Conservation (phyloP, 495 filamentous ascomycete species). For the Xylaria curta region DNA sequence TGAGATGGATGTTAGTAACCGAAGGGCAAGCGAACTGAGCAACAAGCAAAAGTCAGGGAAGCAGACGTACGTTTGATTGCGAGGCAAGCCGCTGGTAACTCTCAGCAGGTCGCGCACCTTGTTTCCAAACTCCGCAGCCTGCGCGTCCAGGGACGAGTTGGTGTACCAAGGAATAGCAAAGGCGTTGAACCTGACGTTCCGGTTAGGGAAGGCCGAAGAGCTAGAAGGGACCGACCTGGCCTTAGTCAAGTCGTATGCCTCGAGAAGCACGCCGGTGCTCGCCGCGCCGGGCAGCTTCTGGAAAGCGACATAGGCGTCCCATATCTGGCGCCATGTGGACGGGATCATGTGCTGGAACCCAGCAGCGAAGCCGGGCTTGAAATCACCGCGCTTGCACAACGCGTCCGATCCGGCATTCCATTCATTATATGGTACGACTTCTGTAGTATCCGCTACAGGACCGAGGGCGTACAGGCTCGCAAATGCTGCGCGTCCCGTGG, state of each 20-base stretch:
- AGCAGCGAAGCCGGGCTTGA: slow-evolving; percentile 42
- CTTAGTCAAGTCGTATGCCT: slow-evolving; percentile 47
- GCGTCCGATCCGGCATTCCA: slow-evolving; percentile 38
- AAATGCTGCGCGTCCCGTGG: slow-evolving; percentile 32
- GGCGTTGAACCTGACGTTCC: slow-evolving; percentile 38
- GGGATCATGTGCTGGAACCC: slow-evolving; percentile 35
- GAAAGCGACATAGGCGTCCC: slow-evolving; percentile 34
- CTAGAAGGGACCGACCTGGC: slow-evolving; percentile 36
- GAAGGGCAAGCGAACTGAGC: not conserved
- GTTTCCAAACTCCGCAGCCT: slow-evolving; percentile 36
- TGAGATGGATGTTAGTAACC: slow-evolving; percentile 4
- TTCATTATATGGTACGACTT: slow-evolving; percentile 34
- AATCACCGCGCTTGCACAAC: slow-evolving; percentile 41
- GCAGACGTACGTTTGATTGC: slow-evolving; percentile 31
- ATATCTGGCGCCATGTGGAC: slow-evolving; percentile 33
- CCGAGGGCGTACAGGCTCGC: slow-evolving; percentile 37
- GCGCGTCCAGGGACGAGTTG: slow-evolving; percentile 32
- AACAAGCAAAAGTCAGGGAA: slow-evolving; percentile 12
- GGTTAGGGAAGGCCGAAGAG: slow-evolving; percentile 46
- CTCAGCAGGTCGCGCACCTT: slow-evolving; percentile 29
- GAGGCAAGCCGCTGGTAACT: slow-evolving; percentile 21
- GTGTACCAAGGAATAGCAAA: slow-evolving; percentile 42
- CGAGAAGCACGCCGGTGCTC: slow-evolving; percentile 42
- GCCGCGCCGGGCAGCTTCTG: slow-evolving; percentile 42
- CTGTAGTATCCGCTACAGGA: slow-evolving; percentile 36